A percentile compares a stretch with the other conserved stretches of the same genome.
Conservation (phyloP, 257 asterid genomes). For the Agastache rugosa region DNA sequence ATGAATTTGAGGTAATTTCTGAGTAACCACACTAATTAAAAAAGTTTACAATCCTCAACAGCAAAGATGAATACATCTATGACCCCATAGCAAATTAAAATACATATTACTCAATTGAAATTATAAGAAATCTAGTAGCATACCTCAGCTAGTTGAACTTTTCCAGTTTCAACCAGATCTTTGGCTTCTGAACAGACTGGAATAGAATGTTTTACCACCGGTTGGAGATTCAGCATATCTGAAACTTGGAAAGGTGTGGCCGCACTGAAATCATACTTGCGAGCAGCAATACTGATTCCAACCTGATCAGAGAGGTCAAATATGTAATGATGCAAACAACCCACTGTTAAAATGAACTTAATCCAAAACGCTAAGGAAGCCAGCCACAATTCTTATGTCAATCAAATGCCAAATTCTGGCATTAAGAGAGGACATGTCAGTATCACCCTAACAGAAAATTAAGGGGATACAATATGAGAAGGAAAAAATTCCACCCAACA, state of each 20-base stretch:
- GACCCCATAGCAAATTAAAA: not conserved
- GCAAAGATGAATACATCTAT: not conserved
- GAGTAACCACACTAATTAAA: not conserved
- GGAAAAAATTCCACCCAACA: not conserved
- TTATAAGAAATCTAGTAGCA: not conserved
- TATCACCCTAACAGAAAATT: not conserved
- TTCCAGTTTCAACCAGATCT: conserved; percentile 93
- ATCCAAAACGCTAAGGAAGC: conserved; percentile 23
- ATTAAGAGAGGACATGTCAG: not conserved
- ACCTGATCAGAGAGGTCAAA: conserved; percentile 57
- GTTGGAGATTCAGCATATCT: conserved; percentile 82
- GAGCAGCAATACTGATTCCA: conserved; percentile 82
- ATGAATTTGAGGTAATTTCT: not conserved
- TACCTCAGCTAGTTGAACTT: conserved; percentile 95
- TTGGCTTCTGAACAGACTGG: conserved; percentile 95
- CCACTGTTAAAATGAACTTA: not conserved
- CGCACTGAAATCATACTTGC: conserved; percentile 73
- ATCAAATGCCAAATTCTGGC: conserved; percentile 12
- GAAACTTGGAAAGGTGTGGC: conserved; percentile 78
- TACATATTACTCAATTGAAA: not conserved
- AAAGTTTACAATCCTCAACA: not conserved
- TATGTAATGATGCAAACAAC: not conserved
- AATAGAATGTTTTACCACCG: conserved; percentile 95
- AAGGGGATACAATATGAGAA: not conserved
- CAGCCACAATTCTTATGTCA: not conserved